phyloP scores from a whole-genome alignment of 106 monocot species.

The Alisma plantagoaquatica region DNA sequence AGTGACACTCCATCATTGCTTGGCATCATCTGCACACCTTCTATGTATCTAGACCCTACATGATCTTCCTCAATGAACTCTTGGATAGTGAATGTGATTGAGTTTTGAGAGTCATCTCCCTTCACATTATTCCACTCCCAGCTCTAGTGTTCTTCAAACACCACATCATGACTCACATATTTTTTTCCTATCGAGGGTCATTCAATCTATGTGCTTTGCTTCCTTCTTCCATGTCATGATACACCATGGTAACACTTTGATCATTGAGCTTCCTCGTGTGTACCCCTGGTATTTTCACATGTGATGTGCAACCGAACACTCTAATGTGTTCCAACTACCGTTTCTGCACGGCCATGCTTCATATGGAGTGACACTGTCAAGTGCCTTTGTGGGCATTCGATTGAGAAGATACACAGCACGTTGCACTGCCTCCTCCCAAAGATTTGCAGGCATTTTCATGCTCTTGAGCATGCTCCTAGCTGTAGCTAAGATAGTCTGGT shows the following conservation, averaged over 20 bases:
- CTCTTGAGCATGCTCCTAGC: too few species aligned
- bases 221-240: too few species aligned
- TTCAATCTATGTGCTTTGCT: neutral
- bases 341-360: too few species aligned
- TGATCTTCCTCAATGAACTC: neutral
- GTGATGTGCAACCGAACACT: neutral
- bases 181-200: neutral
- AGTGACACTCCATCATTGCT: too few species aligned
- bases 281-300: neutral
- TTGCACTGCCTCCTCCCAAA: too few species aligned
- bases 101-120: neutral
- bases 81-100: neutral
- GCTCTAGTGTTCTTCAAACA: neutral
- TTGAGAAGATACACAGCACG: too few species aligned
- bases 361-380: too few species aligned
- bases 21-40: neutral
- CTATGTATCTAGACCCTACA: neutral
- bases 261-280: neutral
- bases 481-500: too few species aligned
- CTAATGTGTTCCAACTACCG: neutral
- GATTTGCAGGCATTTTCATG: too few species aligned
- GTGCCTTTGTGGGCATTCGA: too few species aligned
- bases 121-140: neutral
- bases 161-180: neutral
- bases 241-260: neutral